These are phyloP conservation scores for Phytophthora hybrid DNA, from an alignment of 352 stramenopile genomes.

Conservation along the genomic window DNA sequence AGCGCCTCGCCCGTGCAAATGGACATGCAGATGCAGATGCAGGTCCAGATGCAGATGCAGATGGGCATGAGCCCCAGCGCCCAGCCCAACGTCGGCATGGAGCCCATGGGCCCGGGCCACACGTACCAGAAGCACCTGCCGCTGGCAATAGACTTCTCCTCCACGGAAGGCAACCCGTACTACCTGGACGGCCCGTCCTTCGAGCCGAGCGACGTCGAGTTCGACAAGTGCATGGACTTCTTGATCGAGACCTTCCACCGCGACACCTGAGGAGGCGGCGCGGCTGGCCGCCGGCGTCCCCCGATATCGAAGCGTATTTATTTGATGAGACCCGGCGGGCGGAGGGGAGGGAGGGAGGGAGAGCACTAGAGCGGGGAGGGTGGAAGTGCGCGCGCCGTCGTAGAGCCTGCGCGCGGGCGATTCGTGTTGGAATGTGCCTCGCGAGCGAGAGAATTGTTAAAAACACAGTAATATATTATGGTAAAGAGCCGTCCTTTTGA, in stretches of 20 bases:
- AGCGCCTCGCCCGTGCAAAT: constrained; percentile 42
- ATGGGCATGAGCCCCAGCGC: constrained; percentile 24
- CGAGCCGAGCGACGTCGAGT: constrained; percentile 72
- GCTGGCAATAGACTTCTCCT: constrained; percentile 58
- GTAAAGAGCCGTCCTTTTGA: constrained; percentile 36
- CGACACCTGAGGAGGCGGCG: constrained; percentile 39
- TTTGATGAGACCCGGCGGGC: constrained; percentile 39
- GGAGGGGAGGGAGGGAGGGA: not conserved
- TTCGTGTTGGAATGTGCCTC: constrained; percentile 42
- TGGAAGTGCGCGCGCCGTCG: constrained; percentile 14
- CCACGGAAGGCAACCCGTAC: constrained; percentile 53
- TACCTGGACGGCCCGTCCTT: constrained; percentile 54
- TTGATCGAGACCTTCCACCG: constrained; percentile 78
- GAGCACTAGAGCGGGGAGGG: constrained; percentile 23
- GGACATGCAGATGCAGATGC: constrained; percentile 32
- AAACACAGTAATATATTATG: constrained; percentile 52
- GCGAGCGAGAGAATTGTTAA: constrained; percentile 49
- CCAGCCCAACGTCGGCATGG: constrained; percentile 30
- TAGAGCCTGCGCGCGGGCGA: constrained; percentile 9
- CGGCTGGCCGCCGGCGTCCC: constrained; percentile 3
- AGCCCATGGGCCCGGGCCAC: constrained; percentile 41
- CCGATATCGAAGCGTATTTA: constrained; percentile 52
- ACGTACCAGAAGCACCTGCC: constrained; percentile 61
- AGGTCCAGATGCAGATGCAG: constrained; percentile 29
- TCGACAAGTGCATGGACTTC: constrained; percentile 86